Base-by-base conservation (phyloP, 2,329 filamentous ascomycete species). In the Pseudocercospora macadamiae region DNA sequence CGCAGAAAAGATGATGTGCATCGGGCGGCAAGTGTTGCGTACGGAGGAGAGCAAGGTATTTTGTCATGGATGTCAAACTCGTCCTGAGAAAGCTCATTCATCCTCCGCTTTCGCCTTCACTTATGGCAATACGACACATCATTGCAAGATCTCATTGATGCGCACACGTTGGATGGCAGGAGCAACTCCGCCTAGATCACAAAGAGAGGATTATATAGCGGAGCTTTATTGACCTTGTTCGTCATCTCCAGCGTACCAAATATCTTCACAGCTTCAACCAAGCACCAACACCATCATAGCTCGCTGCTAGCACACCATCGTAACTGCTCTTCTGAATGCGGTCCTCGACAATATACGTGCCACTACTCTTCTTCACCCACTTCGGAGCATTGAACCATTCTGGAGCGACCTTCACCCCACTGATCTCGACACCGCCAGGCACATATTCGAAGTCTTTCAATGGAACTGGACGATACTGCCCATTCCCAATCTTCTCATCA, bases 281-380 rank as follows among this genome's bases (percentile, higher is more conserved):
- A 28, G 10, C 21, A 9, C 54, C 47, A 4, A 59, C 51, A 0
- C 52, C 52, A 30, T 49, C 48, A 52, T 52, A 57, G 18, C 30
- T 61, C 16, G 48, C 55, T 5, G 52, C 56, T 36, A 61, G 18
- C 3, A 54, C 14, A 4, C 36, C 42, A 18, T 61, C 59, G 36
- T 47, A 58, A 23, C 39, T 59, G 3, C 34, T 54, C 9, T 32
- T 14, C 18, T 47, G 52, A 32, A 61, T 53, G 18, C 39, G 47
- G 7, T 61, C 59, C 26, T 61, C 59, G 12, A 61, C 59, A 56
- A 61, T 59, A 32, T 61, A 61, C 18, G 51, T 55, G 10, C 44
- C 51, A 12, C 36, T 45, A 3, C 51, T 37, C 51, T 51, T 54
- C 21, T 47, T 61, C 16, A 61, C 55, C 59, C 59, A 61, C 51